Evolutionary conservation across 2,329 filamentous ascomycete species (phyloP), one percentile per base, ranked within the genome.

Genomic region (Clarireedia hainanense): DNA sequence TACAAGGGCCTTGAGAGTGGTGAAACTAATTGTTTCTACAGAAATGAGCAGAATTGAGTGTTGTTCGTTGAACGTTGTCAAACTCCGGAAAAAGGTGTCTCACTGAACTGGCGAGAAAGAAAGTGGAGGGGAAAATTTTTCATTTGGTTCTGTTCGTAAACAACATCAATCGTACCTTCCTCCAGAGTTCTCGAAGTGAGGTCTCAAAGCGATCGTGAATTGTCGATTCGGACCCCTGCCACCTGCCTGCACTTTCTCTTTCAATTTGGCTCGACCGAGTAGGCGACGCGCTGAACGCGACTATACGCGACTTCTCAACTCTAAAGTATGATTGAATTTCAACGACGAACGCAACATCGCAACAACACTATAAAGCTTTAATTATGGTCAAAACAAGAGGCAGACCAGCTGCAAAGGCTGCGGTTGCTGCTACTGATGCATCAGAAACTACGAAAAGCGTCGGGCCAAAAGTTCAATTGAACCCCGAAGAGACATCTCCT

Each of bases 401-500:
- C 14, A 66, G 60, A 59, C 52, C 56, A 51, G 59, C 64, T 7
- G 55, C 59, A 5, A 68, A 67, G 49, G 42, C 61, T 26, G 53
- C 57, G 10, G 48, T 54, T n/a, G 59, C 61, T 26, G 55, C 55
- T 20, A 47, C 54, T n/a, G 59, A 61, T 51, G 27, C 56, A 54
- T 47, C 51, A 10, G 60, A 63, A 30, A 23, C 52, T 15, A 42
- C 67, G 20, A 63, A 68, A 45, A 64, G 64, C 7, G 50, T 63
- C 9, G 52, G 65, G 10, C 59, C 59, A 53, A 70, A 69, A 63
- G 49, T 62, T 40, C 65, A 62, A 64, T 63, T 70, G 47, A 59
- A 50, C 17, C 57, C 64, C 15, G 64, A 68, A 50, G 65, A 64
- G 14, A 27, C 70, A 24, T 78, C 74, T 42, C 73, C 79, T 9